Evolutionary conservation across 306 rosid genomes (phyloP).

Genomic region (Alnus rubra): DNA sequence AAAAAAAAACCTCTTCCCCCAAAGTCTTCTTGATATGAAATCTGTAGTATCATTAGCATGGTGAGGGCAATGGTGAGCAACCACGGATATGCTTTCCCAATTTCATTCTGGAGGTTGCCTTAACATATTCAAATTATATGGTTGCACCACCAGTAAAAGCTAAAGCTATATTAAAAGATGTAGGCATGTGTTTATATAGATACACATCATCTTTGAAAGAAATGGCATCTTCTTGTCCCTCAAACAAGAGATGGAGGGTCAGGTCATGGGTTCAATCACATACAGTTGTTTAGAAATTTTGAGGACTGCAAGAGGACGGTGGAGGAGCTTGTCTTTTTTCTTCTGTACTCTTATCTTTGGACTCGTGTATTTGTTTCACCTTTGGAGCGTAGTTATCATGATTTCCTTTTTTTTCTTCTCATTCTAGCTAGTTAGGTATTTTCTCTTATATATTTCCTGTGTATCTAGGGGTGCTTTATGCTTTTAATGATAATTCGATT

Average conservation of each 20-base stretch:
- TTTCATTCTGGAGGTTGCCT: background rate
- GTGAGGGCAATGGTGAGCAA: background rate
- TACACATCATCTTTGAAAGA: background rate
- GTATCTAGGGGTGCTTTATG: too few species aligned
- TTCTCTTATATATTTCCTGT: too few species aligned
- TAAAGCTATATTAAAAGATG: background rate
- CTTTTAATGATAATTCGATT: too few species aligned
- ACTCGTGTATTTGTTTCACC: too few species aligned
- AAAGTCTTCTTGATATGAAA: background rate
- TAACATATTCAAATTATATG: background rate
- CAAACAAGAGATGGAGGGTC: background rate
- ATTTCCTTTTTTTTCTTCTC: too few species aligned
- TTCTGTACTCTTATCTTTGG: too few species aligned
- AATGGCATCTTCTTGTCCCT: background rate
- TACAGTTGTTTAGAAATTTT: background rate
- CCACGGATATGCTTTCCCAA: background rate
- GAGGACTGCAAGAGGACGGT: too few species aligned
- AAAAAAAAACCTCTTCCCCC: background rate
- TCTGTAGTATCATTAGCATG: background rate
- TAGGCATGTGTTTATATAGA: background rate
- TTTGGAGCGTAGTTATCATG: too few species aligned
- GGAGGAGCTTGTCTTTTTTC: too few species aligned
- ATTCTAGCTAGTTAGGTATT: too few species aligned
- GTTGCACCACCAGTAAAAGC: background rate
- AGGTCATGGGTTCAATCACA: background rate